phyloP scores from a whole-genome alignment of 192 early-diverging fungal genomes.

The Cetraspora pellucida region DNA sequence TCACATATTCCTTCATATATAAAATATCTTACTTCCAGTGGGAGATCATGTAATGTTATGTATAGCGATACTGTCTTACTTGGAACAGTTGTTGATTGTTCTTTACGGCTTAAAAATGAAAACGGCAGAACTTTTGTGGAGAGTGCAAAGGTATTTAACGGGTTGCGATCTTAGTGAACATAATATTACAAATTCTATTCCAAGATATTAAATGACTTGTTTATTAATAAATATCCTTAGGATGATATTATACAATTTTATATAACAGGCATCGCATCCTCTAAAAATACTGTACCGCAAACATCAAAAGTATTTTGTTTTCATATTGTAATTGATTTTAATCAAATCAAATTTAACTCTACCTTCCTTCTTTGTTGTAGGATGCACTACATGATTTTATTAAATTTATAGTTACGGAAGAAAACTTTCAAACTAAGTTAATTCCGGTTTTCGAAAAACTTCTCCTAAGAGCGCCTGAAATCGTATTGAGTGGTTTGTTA shows the following conservation, averaged over 20 bases:
- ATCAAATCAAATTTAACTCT: background rate
- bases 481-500: constrained; percentile 61
- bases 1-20: constrained; percentile 56
- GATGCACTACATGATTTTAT: constrained; percentile 65
- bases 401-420: constrained; percentile 52
- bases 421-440: constrained; percentile 60
- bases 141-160: constrained; percentile 11
- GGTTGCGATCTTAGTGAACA: too few species aligned
- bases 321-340: constrained; percentile 29
- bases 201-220: too few species aligned
- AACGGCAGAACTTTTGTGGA: constrained; percentile 22
- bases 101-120: constrained; percentile 52
- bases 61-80: constrained; percentile 60
- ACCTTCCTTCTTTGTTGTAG: constrained; percentile 2
- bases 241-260: constrained; percentile 61
- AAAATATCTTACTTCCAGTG: constrained; percentile 44
- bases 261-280: constrained; percentile 55
- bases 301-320: constrained; percentile 42
- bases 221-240: constrained; percentile 26
- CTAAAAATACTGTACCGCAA: constrained; percentile 53
- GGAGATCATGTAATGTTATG: constrained; percentile 46
- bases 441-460: constrained; percentile 69
- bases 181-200: too few species aligned
- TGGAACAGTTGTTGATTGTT: constrained; percentile 62
- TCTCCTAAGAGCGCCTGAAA: constrained; percentile 85